These are phyloP conservation scores for Luzula sylvatica DNA, from an alignment of 176 grass and related monocot genomes.

Conservation along the genomic window DNA sequence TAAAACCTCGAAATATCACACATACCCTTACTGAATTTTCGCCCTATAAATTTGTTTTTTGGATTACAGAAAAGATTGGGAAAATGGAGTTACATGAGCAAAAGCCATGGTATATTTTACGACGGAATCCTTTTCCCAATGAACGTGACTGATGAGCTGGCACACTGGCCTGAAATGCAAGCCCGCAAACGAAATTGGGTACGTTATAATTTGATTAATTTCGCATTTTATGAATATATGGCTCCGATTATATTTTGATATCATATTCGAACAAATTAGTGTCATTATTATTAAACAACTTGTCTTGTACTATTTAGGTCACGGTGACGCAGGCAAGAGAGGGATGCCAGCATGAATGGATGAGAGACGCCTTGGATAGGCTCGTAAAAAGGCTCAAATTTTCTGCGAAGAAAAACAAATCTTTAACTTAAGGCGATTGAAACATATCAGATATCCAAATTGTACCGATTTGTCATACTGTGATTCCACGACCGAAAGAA, in stretches of 20 bases:
- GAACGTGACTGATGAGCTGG: constrained; percentile 33
- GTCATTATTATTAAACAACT: not conserved
- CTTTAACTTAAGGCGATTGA: not conserved
- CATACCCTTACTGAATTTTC: too few relatives aligned
- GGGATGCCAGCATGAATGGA: constrained; percentile 34
- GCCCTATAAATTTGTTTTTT: not conserved
- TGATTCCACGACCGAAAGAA: not conserved
- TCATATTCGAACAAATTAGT: not conserved
- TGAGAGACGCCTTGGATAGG: constrained; percentile 40
- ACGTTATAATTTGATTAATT: not conserved
- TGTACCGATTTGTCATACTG: not conserved
- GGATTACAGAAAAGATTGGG: constrained; percentile 30
- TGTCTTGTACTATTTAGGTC: constrained; percentile 18
- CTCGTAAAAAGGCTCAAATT: constrained; percentile 21
- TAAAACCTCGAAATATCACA: too few relatives aligned
- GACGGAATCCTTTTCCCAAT: constrained; percentile 40
- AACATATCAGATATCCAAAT: not conserved
- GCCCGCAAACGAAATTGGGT: constrained; percentile 37
- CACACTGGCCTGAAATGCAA: constrained; percentile 43
- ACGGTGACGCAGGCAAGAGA: constrained; percentile 28
- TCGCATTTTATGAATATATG: not conserved
- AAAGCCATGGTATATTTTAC: constrained; percentile 22
- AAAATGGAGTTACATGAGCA: constrained; percentile 45
- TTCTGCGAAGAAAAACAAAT: not conserved
- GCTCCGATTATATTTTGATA: not conserved